Evolutionary conservation across 257 asterid species (phyloP), one percentile per base, ranked within the genome.

Genomic region (Voacanga thouarsii): DNA sequence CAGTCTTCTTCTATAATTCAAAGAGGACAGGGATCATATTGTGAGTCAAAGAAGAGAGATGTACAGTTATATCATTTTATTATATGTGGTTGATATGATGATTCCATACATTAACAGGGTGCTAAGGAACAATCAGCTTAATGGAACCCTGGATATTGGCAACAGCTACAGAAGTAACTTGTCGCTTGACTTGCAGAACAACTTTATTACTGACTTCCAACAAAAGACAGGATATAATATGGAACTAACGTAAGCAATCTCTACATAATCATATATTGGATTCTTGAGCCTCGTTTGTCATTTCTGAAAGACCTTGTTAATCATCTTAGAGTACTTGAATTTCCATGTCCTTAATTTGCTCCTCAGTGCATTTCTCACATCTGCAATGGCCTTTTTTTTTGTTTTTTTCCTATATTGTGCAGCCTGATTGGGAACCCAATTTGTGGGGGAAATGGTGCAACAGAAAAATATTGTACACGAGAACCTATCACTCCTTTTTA

Each of bases 341-440:
- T 59, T 64, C 10, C 23, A 28, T 64, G 69, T 50, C 26, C 59
- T 19, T 60, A 3, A 57, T 60, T 0, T 14, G 37, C 33, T 24
- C 14, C 60, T 53, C 23, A 12, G 2, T 70, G 76, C 24, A 49
- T 28, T 33, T n/a, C 41, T 18, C 28, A 28, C 26, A 12, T n/a
- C 64, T 45, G n/a, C 45, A 16, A 14, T 7, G 60, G 12, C 39
- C 14, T 68, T 71, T n/a, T 21, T 45, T 60, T 49, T 65, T 18
- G n/a, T 66, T 2, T 41, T 33, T 41, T 21, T 37, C 61, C 37
- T 37, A 11, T 67, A 67, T 84, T 21, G 68, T 80, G 72, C 88
- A 94, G 98, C 63, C 88, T 94, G n/a, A 81, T 50, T 61, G 92
- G 81, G 8, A 94, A 94, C 76, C 98, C 97, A 6, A 72, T 89